phyloP scores from a whole-genome alignment of 495 filamentous ascomycete genomes.

The Chaetomium tenue region DNA sequence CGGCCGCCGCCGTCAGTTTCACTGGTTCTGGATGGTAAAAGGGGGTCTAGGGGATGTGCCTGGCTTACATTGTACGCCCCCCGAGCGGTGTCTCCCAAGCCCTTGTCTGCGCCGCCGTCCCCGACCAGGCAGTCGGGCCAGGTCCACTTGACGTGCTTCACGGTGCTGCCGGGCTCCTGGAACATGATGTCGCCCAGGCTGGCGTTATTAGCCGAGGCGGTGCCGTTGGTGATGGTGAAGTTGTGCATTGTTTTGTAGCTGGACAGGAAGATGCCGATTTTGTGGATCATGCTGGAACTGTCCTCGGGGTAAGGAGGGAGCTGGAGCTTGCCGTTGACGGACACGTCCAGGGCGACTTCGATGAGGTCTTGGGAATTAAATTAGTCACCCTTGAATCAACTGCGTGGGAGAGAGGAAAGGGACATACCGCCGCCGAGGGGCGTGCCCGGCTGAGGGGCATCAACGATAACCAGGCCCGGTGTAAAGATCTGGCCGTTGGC shows the following conservation, averaged over 20 bases:
- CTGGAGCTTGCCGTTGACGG: slow-evolving; percentile 59
- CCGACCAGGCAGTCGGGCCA: slow-evolving; percentile 67
- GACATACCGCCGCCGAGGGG: slow-evolving; percentile 62
- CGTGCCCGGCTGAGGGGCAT: slow-evolving; percentile 65
- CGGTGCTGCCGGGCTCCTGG: slow-evolving; percentile 61
- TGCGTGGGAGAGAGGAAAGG: slow-evolving; percentile 4
- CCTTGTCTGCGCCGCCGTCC: slow-evolving; percentile 43
- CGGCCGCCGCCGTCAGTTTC: neutral
- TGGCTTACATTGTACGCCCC: slow-evolving; percentile 50
- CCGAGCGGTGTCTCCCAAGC: slow-evolving; percentile 36
- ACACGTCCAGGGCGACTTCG: slow-evolving; percentile 65
- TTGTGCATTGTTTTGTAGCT: slow-evolving; percentile 59
- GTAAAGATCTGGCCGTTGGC: slow-evolving; percentile 63
- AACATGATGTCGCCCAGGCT: slow-evolving; percentile 61
- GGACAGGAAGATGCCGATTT: slow-evolving; percentile 65
- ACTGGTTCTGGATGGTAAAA: no score
- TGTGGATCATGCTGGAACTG: slow-evolving; percentile 54
- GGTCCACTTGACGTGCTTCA: slow-evolving; percentile 67
- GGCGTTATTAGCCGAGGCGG: slow-evolving; percentile 51
- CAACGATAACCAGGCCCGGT: slow-evolving; percentile 60
- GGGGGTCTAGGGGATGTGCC: neutral
- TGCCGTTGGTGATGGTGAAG: slow-evolving; percentile 67
- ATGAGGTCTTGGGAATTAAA: slow-evolving; percentile 49
- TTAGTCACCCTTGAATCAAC: neutral
- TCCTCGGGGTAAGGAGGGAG: slow-evolving; percentile 55